Conservation (phyloP, 129 eudicot species). For the Lonicera japonica region DNA sequence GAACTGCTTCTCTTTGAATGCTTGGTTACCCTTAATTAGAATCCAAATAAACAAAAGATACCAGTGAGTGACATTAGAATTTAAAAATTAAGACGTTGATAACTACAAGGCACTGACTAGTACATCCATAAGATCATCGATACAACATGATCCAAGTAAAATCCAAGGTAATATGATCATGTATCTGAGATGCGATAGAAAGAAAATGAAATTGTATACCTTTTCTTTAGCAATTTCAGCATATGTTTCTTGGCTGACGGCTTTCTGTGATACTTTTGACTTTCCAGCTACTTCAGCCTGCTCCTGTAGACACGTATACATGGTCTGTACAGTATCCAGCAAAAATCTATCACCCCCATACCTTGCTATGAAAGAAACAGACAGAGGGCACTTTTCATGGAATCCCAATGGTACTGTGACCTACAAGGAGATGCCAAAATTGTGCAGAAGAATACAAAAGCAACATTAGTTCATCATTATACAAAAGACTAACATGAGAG, state of each 20-base stretch:
- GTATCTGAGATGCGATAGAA: no score
- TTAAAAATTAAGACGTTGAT: no score
- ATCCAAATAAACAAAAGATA: conserved; percentile 1
- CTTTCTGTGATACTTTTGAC: conserved; percentile 39
- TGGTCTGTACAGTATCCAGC: conserved; percentile 52
- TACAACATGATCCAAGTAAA: neutral
- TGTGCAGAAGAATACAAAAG: neutral
- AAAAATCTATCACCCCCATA: conserved; percentile 89
- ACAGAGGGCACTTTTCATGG: conserved; percentile 69
- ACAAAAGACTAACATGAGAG: neutral
- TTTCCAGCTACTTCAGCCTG: conserved; percentile 47
- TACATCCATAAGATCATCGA: no score
- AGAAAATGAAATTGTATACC: conserved; percentile 30
- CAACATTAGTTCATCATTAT: neutral
- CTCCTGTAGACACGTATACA: conserved; percentile 56
- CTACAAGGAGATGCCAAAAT: conserved; percentile 23
- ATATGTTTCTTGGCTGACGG: conserved; percentile 51
- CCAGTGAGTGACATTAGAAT: neutral
- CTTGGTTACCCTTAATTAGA: conserved; percentile 63
- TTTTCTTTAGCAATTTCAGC: conserved; percentile 94
- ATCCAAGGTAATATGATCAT: neutral
- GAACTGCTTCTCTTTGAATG: conserved; percentile 73
- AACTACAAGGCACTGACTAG: no score
- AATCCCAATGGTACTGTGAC: conserved; percentile 66
- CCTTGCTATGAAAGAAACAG: conserved; percentile 74